Evolutionary conservation across 345 rosid species (phyloP), one percentile per base, ranked within the genome.

Genomic region (Eucalyptus microcorys): DNA sequence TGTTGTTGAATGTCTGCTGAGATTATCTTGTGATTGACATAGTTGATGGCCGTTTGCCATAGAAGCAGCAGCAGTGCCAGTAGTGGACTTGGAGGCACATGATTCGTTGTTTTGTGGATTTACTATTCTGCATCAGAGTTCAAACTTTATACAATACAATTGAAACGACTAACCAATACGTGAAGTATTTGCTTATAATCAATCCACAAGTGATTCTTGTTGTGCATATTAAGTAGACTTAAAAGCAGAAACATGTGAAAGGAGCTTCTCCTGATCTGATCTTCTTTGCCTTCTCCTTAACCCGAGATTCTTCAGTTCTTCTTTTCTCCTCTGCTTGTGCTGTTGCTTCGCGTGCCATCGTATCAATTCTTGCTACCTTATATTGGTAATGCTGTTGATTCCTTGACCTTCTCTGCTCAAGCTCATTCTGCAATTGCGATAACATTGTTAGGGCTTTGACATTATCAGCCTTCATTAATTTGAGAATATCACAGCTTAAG

Each of bases 301-400:
- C 93, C 49, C 88, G 90, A 88, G 90, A 37, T 89, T 95, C 97
- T 87, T 94, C 90, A 30, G 88, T 94, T 83, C 91, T 95, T 88
- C 93, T 91, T 89, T 93, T 94, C 92, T 95, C 95, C 76, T 96
- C 98, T 14, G 91, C 92, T 86, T 96, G 95, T 66, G 90, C 90
- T 89, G 93, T 94, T 49, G 98, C 97, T 89, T 91, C 94, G 55
- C 91, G 92, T 34, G 94, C 94, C 32, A 95, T 90, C 10, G 92
- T 49, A 47, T 95, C 94, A 55, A 96, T 94, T 88, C 95, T 95
- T 85, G 92, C 92, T 90, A 96, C 59, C 90, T 95, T 95, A 89
- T 88, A 86, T 85, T 91, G 93, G 92, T 96, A 95, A 92, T 93
- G 95, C 79, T 90, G 91, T 85, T 90, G 87, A 87, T 90, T 93